A percentile compares a stretch with the other conserved stretches of the same genome.
These are phyloP conservation scores for Zalerion maritima DNA, from an alignment of 495 filamentous ascomycete genomes.

Conservation along the genomic window DNA sequence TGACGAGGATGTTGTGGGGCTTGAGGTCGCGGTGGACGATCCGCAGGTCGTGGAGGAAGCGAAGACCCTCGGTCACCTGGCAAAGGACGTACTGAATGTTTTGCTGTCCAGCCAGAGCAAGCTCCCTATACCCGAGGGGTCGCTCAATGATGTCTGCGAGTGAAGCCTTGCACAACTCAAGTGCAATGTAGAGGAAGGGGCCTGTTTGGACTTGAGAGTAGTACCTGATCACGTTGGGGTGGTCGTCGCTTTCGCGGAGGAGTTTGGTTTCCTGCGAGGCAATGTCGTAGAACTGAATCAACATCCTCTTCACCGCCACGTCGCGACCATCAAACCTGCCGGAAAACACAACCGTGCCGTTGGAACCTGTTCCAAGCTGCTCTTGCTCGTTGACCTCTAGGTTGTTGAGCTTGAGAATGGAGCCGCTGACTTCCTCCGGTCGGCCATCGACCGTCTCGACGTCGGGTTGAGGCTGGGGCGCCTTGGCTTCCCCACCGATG, in stretches of 20 bases:
- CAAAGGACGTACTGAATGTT: constrained; percentile 54
- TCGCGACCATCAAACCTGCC: constrained; percentile 81
- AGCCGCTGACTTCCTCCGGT: constrained; percentile 39
- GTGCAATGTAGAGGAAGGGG: constrained; percentile 89
- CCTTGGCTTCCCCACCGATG: constrained; percentile 20
- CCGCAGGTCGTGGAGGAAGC: constrained; percentile 77
- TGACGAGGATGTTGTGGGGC: constrained; percentile 88
- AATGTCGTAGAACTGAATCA: constrained; percentile 87
- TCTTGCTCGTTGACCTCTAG: constrained; percentile 58
- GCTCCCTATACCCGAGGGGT: constrained; percentile 29
- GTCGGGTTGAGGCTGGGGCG: constrained; percentile 41
- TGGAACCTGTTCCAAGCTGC: constrained; percentile 66
- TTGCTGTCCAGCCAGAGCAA: constrained; percentile 37
- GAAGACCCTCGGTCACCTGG: constrained; percentile 75
- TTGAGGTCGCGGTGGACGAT: constrained; percentile 97
- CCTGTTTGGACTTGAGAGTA: constrained; percentile 77
- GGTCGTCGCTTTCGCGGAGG: constrained; percentile 84
- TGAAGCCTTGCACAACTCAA: constrained; percentile 91
- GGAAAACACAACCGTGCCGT: constrained; percentile 72
- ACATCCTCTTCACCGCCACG: constrained; percentile 93
- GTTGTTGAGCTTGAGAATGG: constrained; percentile 53
- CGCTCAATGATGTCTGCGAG: constrained; percentile 77
- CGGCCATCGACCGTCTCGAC: constrained; percentile 31
- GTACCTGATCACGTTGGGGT: constrained; percentile 92
- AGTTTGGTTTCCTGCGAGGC: constrained; percentile 86